These are phyloP conservation scores for Ogataea dorogensis DNA, from an alignment of 805 yeast genomes.

Conservation along the genomic window DNA sequence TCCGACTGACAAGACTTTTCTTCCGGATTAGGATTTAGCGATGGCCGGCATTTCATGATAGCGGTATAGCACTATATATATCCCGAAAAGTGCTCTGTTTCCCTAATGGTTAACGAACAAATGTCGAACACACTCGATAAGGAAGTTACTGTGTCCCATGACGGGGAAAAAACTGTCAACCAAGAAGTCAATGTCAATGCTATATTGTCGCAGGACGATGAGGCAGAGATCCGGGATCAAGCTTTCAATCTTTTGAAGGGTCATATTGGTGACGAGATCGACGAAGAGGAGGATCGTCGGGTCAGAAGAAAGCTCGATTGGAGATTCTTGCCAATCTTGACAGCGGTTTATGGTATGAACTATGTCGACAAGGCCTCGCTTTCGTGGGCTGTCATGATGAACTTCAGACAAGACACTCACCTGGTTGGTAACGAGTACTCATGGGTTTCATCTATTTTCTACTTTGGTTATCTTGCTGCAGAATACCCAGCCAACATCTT, in stretches of 20 bases:
- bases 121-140: conserved; percentile 6
- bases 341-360: conserved; percentile 21
- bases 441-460: conserved; percentile 34
- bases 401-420: conserved; percentile 46
- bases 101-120: too few relatives aligned
- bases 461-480: conserved; percentile 40
- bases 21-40: conserved; percentile 5
- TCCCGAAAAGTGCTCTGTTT: too few relatives aligned
- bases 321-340: conserved; percentile 36
- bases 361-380: conserved; percentile 25
- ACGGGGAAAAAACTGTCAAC: not conserved
- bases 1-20: not conserved
- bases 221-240: conserved; percentile 5
- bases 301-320: conserved; percentile 40
- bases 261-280: conserved; percentile 4
- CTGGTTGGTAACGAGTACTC: conserved; percentile 43
- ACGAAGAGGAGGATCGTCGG: conserved; percentile 30
- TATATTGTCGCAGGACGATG: conserved; percentile 5
- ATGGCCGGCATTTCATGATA: too few relatives aligned
- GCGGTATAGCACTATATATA: too few relatives aligned
- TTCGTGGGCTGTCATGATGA: conserved; percentile 50
- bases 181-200: conserved; percentile 1
- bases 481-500: conserved; percentile 53
- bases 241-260: conserved; percentile 7
- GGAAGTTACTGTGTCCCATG: not conserved